Evolutionary conservation across 2,329 filamentous ascomycete species (phyloP), one percentile per base, ranked within the genome.

Genomic region (Polytolypa hystricis): DNA sequence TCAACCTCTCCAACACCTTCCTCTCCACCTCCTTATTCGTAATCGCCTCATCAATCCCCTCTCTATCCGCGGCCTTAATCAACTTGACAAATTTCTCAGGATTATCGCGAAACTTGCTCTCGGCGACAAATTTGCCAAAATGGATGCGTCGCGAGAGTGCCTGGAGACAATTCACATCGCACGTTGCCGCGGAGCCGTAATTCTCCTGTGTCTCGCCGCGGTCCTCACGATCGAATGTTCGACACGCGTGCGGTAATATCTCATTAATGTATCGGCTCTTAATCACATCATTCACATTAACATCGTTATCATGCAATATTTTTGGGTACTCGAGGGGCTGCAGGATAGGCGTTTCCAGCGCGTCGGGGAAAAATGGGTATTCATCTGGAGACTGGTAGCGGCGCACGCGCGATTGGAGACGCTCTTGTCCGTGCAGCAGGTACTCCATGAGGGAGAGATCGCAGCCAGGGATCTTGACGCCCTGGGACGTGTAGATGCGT

Each of bases 111-210:
- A 95, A 98, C 66, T 98, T 98, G 41, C 81, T 79, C 70, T 98
- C 91, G 29, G 91, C 91, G 6, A 98, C 91, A 53, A 96, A 96
- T 65, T 96, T 98, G 49, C 91, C 91, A 65, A 94, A 98, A 62
- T 98, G 91, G 49, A 98, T 91, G 38, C 91, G 72, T 28, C 89
- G 74, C 26, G 84, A 93, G 31, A 98, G 66, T 3, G 91, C 83
- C 66, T 98, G 91, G 45, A 98, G 68, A 51, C 83, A 89, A 36
- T 76, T 73, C 42, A 98, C 91, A 61, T 98, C 91, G 56, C 82
- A 86, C 1, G 85, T 93, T 2, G 86, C 89, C 1, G 87, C 73
- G 4, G 84, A 93, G 11, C 91, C 91, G 65, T 96, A 98, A 65
- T 98, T 95, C 63, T 96, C 91, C 57, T 85, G 79, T 10, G 76